A percentile compares a stretch with the other conserved stretches of the same genome.
Conservation (phyloP, 116 monocot genomes). For the Thalassia testudinum region DNA sequence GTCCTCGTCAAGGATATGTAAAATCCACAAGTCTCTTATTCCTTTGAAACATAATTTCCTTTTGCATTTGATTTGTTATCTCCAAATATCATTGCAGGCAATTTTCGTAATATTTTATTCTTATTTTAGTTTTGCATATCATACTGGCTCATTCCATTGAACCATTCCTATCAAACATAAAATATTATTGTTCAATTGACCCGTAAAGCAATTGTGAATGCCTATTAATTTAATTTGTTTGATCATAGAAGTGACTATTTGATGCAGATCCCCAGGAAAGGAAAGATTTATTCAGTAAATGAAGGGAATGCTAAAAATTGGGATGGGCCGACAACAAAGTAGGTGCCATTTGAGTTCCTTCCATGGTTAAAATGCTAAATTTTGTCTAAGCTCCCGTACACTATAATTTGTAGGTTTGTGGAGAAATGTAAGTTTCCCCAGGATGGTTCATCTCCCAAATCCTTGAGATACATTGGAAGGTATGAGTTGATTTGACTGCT, state of each 20-base stretch:
- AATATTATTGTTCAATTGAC: no score
- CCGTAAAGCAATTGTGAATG: no score
- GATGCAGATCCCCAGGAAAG: slow-evolving; percentile 82
- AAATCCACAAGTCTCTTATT: no score
- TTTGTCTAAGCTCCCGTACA: neutral
- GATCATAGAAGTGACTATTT: no score
- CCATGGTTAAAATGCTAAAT: neutral
- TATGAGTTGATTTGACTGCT: slow-evolving; percentile 3
- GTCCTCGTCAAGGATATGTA: no score
- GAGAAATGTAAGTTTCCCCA: slow-evolving; percentile 88
- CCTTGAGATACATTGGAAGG: slow-evolving; percentile 97
- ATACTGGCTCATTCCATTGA: neutral
- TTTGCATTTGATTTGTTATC: no score
- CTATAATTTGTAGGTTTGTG: slow-evolving; percentile 38
- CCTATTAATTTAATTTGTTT: no score
- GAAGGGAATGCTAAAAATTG: slow-evolving; percentile 98
- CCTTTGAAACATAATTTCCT: no score
- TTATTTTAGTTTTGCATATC: neutral
- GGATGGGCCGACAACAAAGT: slow-evolving; percentile 82
- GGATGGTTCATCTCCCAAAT: slow-evolving; percentile 77
- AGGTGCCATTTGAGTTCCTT: slow-evolving; percentile 5
- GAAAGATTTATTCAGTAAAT: slow-evolving; percentile 94
- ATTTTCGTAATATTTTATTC: neutral
- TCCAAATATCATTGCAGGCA: no score
- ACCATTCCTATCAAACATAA: no score